Percentiles rank a stretch among this genome's conserved stretches.
Conservation (phyloP, 2,329 filamentous ascomycete genomes). For the Leptographium procerum region DNA sequence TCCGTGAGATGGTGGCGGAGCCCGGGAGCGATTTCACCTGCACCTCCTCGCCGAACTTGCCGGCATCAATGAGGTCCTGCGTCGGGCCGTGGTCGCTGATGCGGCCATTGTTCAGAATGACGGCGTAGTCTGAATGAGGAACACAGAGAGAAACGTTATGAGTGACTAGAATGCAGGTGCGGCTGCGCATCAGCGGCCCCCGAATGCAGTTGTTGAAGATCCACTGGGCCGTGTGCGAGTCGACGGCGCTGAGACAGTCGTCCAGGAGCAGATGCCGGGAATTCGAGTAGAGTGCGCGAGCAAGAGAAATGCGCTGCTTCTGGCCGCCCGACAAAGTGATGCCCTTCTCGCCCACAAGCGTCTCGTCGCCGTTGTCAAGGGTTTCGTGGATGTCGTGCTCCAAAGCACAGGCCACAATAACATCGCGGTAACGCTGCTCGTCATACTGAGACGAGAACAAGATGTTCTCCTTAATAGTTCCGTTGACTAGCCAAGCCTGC, state of each 20-base stretch:
- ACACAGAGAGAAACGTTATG: constrained; percentile 88
- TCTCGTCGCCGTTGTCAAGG: constrained; percentile 83
- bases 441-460: constrained; percentile 76
- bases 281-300: constrained; percentile 93
- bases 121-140: constrained; percentile 67
- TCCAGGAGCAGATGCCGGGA: constrained; percentile 85
- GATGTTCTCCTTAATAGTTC: constrained; percentile 92
- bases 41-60: constrained; percentile 77
- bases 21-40: constrained; percentile 57
- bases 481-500: constrained; percentile 93
- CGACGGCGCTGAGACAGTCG: constrained; percentile 91
- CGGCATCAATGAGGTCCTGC: constrained; percentile 70
- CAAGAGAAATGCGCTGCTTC: constrained; percentile 93
- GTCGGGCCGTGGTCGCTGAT: constrained; percentile 66
- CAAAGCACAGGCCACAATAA: constrained; percentile 82
- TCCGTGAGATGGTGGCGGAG: constrained; percentile 59
- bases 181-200: constrained; percentile 74
- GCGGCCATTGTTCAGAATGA: constrained; percentile 79
- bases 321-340: constrained; percentile 94
- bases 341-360: constrained; percentile 90
- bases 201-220: constrained; percentile 91
- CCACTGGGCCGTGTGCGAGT: constrained; percentile 96
- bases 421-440: constrained; percentile 71
- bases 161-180: constrained; percentile 90
- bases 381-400: constrained; percentile 78